These are phyloP conservation scores for Coniochaeta sp. DNA, from an alignment of 2,329 filamentous ascomycete genomes.

Conservation along the genomic window DNA sequence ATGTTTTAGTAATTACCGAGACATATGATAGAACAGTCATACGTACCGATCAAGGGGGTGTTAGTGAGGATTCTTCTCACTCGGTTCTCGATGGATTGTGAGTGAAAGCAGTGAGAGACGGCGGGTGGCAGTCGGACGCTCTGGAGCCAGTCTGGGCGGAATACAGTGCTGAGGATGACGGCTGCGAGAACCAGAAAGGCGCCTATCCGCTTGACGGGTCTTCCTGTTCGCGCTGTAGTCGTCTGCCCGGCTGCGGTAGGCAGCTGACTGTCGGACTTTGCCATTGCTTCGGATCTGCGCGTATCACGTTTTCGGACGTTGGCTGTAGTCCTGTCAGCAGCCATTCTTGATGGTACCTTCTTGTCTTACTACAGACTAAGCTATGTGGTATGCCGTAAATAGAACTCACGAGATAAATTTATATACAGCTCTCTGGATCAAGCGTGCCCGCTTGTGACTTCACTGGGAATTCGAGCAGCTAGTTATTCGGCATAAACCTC, in stretches of 20 bases:
- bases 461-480: not conserved
- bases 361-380: not conserved
- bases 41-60: constrained; percentile 42
- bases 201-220: not conserved
- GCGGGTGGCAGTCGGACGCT: not conserved
- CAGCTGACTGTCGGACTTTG: not conserved
- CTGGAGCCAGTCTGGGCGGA: not conserved
- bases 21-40: not conserved
- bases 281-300: not conserved
- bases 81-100: constrained; percentile 33
- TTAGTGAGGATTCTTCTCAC: constrained; percentile 35
- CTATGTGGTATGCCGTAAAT: not conserved
- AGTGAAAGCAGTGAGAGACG: constrained; percentile 13
- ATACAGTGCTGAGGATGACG: constrained; percentile 9
- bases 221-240: not conserved
- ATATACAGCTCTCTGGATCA: no score
- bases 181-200: constrained; percentile 1
- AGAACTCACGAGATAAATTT: not conserved
- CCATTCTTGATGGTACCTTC: no score
- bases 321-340: not conserved
- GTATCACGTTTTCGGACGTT: not conserved
- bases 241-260: not conserved
- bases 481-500: not conserved
- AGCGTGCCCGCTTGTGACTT: no score
- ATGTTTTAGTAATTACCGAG: constrained; percentile 7